Evolutionary conservation across 495 filamentous ascomycete genomes (phyloP), one percentile per base, ranked within the genome.

Genomic region (Chaetomium tenue): DNA sequence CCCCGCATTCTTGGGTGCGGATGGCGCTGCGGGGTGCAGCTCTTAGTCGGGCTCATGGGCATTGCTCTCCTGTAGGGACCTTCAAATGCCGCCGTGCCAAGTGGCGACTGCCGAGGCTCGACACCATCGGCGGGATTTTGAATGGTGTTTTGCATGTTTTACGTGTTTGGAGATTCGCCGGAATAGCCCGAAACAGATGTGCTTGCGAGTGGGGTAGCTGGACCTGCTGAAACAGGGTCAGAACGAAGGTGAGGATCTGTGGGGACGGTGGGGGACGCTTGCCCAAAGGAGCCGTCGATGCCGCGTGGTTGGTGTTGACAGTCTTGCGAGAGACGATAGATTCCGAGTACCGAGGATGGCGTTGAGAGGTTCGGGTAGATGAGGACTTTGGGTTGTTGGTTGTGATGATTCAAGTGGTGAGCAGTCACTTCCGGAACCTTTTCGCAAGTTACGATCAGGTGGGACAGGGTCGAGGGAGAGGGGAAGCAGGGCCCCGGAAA

Each of bases 291-390:
- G 57, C 2, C 30, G 57, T 20, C 3, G 57, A 33, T 42, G 25
- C 57, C 42, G 25, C 5, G 11, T 16, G 23, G 25, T 0, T 44
- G 23, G 57, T 13, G 30, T 59, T 9, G 57, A 33, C 39, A 18
- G 18, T 13, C 16, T 44, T 40, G 54, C 33, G 22, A 28, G 37
- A 28, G 39, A 42, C 22, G 39, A 16, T 22, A 18, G 2, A 12
- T 48, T 48, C 57, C 57, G 57, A 48, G 42, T 42, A 20, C 40
- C 57, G 57, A 48, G 57, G 40, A 37, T 56, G 53, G 53, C 20
- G 28, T 33, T 37, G 28, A 37, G 26, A 28, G 44, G 18, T 47
- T 9, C n/a, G n/a, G n/a, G n/a, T 15, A 47, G 40, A 44, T 3
- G 40, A 15, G 5, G 1, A 11, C 40, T 2, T 44, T 44, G 13